These are phyloP conservation scores for Carallia brachiata DNA, from an alignment of 345 rosid genomes.

Conservation along the genomic window DNA sequence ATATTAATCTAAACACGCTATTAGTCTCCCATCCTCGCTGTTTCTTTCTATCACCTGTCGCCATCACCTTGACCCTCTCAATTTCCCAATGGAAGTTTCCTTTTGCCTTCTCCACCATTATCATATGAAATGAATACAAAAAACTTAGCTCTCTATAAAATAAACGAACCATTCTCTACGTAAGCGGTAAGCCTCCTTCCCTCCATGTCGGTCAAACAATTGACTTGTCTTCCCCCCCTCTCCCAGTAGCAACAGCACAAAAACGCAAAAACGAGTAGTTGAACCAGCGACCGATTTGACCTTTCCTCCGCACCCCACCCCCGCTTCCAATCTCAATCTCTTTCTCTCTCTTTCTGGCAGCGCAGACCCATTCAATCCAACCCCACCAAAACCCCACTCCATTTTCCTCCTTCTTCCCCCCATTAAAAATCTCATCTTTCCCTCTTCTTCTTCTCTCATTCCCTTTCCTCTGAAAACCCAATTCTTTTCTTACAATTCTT, in stretches of 20 bases:
- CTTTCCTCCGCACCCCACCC: not conserved
- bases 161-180: too few relatives aligned
- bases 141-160: not conserved
- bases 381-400: not conserved
- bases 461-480: not conserved
- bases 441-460: not conserved
- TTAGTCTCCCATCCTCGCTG: too few relatives aligned
- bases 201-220: not conserved
- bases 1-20: too few relatives aligned
- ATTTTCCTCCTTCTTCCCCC: not conserved
- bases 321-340: not conserved
- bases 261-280: not conserved
- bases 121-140: not conserved
- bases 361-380: not conserved
- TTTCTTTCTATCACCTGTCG: too few relatives aligned
- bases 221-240: not conserved
- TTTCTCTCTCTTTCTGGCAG: not conserved
- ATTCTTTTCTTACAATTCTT: too few relatives aligned
- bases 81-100: conserved; percentile 8
- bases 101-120: not conserved
- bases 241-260: too few relatives aligned
- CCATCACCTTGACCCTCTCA: not conserved
- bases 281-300: conserved; percentile 15
- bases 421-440: not conserved
- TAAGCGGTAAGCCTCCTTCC: too few relatives aligned